Evolutionary conservation across 2,329 filamentous ascomycete species (phyloP).

Genomic region (Acephala macrosclerotiorum): DNA sequence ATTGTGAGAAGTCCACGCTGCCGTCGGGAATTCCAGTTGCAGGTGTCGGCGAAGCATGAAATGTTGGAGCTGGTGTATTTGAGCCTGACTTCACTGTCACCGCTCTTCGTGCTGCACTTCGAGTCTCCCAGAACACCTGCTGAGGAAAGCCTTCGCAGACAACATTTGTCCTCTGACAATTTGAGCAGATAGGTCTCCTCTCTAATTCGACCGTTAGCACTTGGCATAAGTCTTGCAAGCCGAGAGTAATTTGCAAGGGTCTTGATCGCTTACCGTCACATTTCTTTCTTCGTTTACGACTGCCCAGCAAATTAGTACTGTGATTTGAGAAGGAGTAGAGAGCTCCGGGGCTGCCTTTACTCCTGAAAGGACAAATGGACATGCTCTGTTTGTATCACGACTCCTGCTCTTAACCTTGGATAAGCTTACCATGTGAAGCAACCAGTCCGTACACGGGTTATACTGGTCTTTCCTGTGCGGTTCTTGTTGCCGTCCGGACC

Average conservation of each 20-base stretch:
- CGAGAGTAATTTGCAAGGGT: slow-evolving; percentile 47
- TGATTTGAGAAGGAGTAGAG: too few species aligned
- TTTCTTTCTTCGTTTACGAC: slow-evolving; percentile 64
- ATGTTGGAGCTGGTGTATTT: neutral
- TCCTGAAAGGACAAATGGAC: too few species aligned
- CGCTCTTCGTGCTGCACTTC: slow-evolving; percentile 8
- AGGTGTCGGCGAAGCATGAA: neutral
- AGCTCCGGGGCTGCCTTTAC: too few species aligned
- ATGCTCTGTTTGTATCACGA: too few species aligned
- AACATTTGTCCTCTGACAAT: slow-evolving; percentile 24
- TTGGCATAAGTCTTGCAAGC: neutral
- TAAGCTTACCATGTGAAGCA: slow-evolving; percentile 53
- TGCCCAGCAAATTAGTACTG: too few species aligned
- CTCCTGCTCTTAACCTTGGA: too few species aligned
- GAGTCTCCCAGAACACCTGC: slow-evolving; percentile 14
- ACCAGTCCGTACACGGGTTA: slow-evolving; percentile 29
- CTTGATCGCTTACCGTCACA: slow-evolving; percentile 63
- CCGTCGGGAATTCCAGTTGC: neutral
- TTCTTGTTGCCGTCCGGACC: neutral
- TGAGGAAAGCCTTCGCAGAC: slow-evolving; percentile 28
- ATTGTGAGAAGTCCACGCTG: neutral
- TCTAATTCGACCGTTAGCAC: slow-evolving; percentile 43
- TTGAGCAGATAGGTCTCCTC: slow-evolving; percentile 24
- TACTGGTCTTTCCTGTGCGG: slow-evolving; percentile 4
- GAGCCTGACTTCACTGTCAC: neutral